Percentiles rank a stretch among this genome's conserved stretches.
phyloP scores from a whole-genome alignment of 2,329 filamentous ascomycete species.

The Fusarium secorum region DNA sequence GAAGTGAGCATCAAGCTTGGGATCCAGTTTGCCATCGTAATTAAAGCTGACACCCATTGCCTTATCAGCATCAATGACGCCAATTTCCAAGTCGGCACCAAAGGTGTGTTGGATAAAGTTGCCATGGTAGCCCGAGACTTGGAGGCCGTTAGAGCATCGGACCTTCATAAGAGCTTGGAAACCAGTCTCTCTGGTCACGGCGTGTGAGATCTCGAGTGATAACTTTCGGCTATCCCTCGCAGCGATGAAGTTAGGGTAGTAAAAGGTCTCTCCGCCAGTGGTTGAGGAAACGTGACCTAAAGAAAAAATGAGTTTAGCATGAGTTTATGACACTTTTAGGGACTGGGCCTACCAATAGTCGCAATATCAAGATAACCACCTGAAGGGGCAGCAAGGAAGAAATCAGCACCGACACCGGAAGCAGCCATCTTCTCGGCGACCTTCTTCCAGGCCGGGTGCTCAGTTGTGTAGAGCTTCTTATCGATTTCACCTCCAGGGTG shows the following conservation, averaged over 20 bases:
- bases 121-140: conserved; percentile 92
- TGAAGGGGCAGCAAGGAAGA: conserved; percentile 91
- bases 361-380: conserved; percentile 93
- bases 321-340: neutral
- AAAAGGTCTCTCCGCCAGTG: conserved; percentile 95
- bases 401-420: conserved; percentile 85
- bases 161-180: conserved; percentile 99
- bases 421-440: conserved; percentile 87
- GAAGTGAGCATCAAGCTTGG: conserved; percentile 96
- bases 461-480: conserved; percentile 89
- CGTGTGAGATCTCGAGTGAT: conserved; percentile 83
- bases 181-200: conserved; percentile 87
- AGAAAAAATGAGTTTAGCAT: conserved; percentile 3
- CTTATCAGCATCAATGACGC: conserved; percentile 91
- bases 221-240: conserved; percentile 86
- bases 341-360: conserved; percentile 72
- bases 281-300: conserved; percentile 82
- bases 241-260: conserved; percentile 94
- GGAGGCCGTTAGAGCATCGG: conserved; percentile 93
- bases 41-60: conserved; percentile 89
- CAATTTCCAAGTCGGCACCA: conserved; percentile 92
- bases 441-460: conserved; percentile 89
- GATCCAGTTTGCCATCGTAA: conserved; percentile 97
- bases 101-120: conserved; percentile 97
- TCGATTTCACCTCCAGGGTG: conserved; percentile 86